phyloP scores from a whole-genome alignment of 2,329 filamentous ascomycete species.

The Orbilia blumenaviensis region DNA sequence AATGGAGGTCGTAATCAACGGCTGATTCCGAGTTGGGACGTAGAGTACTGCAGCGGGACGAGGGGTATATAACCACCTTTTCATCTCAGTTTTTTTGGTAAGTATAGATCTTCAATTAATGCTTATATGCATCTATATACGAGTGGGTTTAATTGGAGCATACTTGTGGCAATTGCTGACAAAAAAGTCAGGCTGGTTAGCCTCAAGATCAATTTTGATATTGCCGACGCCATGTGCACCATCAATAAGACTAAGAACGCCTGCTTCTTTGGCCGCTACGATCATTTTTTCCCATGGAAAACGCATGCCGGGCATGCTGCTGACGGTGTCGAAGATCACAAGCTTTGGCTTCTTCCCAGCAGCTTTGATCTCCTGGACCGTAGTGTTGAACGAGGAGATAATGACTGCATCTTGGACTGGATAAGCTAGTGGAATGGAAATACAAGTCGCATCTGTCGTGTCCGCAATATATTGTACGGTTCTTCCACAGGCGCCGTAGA shows the following conservation, averaged over 20 bases:
- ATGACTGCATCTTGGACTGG: slow-evolving; percentile 76
- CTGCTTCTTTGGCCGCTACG: slow-evolving; percentile 71
- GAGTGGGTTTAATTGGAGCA: slow-evolving; percentile 32
- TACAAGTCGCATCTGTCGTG: slow-evolving; percentile 65
- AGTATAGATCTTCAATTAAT: too few relatives aligned
- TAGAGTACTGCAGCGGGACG: slow-evolving; percentile 83
- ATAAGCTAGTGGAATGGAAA: slow-evolving; percentile 71
- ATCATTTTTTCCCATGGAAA: slow-evolving; percentile 79
- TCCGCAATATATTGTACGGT: slow-evolving; percentile 78
- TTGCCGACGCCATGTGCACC: slow-evolving; percentile 87
- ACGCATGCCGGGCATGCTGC: slow-evolving; percentile 78
- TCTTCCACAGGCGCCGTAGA: slow-evolving; percentile 81
- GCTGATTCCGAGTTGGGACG: slow-evolving; percentile 79
- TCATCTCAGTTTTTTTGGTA: slow-evolving; percentile 21
- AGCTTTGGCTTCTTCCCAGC: slow-evolving; percentile 72
- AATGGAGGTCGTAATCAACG: slow-evolving; percentile 75
- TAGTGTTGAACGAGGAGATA: slow-evolving; percentile 69
- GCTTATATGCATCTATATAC: slow-evolving; percentile 10
- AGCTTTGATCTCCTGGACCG: slow-evolving; percentile 66
- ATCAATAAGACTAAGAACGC: slow-evolving; percentile 79
- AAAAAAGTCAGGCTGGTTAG: slow-evolving; percentile 83
- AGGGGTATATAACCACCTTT: slow-evolving; percentile 80
- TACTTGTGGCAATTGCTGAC: slow-evolving; percentile 84
- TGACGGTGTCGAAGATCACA: slow-evolving; percentile 81
- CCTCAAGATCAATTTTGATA: slow-evolving; percentile 73